Evolutionary conservation across 768 basidiomycete genomes (phyloP), one percentile per base, ranked within the genome.

Genomic region (Suillus weaverae): DNA sequence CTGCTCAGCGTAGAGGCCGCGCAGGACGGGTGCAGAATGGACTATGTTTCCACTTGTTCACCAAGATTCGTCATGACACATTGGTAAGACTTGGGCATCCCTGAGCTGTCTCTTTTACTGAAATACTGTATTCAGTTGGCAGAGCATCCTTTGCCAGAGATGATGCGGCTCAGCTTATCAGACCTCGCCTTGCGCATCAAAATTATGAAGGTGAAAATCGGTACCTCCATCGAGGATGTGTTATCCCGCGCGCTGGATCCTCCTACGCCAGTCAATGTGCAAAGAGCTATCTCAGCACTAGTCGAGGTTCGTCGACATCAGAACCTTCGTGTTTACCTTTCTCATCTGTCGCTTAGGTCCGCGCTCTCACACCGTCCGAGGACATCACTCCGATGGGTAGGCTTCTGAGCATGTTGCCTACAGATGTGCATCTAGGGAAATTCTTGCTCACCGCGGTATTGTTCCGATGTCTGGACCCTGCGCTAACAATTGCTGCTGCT

Each of bases 381-480:
- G 95, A 97, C 20, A 96, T 99, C 66, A 98, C 97, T 1, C 90
- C 95, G 0, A 91, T 98, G 88, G 97, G 97, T 46, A 83, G 89
- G 61, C 80, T 97, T 30, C 82, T 99, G 46, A 94, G 93, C 79
- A 92, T 93, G 73, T 81, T 99, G 44, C 97, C 97, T 0, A 93
- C 95, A 54, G 97, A 99, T 72, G 96, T 99, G 18, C 94, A 98
- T 73, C 85, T 97, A 4, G 96, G 95, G 44, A 97, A 98, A 79
- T 92, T 98, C 73, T 81, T 99, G 18, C 81, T 99, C 48, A 86
- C 89, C 32, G 90, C 95, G 6, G 88, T 90, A 2, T 74, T 95
- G 44, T 92, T 98, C 74, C 86, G 87, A 53, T 99, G 97, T 73
- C 79, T 99, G 66, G 97, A 99, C 76, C 94, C 96, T 2, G 97